Evolutionary conservation across 257 asterid genomes (phyloP).

Genomic region (Parsonsia alboflavescens): DNA sequence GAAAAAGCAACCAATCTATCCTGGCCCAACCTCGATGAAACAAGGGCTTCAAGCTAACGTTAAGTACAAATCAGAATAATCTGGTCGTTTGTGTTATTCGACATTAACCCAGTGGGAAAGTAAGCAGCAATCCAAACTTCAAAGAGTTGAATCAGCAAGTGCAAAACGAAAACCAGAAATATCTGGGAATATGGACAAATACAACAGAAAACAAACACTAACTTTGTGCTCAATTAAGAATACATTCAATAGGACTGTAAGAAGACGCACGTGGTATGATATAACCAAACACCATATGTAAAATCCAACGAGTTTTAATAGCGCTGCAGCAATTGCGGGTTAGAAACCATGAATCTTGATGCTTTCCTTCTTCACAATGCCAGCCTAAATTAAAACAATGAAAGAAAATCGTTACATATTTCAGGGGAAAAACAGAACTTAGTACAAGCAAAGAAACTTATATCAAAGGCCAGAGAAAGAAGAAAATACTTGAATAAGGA

Average conservation of each 20-base stretch:
- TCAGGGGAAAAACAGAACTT: background rate
- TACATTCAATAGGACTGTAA: conserved; percentile 4
- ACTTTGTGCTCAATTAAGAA: background rate
- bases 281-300: conserved; percentile 3
- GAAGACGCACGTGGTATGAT: conserved; percentile 2
- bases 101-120: background rate
- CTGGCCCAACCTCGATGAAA: background rate
- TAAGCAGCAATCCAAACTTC: background rate
- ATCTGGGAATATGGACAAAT: background rate
- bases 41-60: background rate
- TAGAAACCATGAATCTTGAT: conserved; percentile 82
- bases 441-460: background rate
- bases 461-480: background rate
- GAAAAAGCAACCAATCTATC: background rate
- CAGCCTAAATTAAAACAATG: conserved; percentile 41
- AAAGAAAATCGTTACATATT: background rate
- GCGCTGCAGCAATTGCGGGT: conserved; percentile 16
- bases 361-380: conserved; percentile 74
- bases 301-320: background rate
- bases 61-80: background rate
- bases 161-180: background rate
- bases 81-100: conserved; percentile 3
- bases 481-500: conserved; percentile 26
- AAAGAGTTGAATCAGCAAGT: background rate
- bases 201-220: conserved; percentile 7